Conservation (phyloP, 1,284 basidiomycete species). For the Trichosporon sp. region DNA sequence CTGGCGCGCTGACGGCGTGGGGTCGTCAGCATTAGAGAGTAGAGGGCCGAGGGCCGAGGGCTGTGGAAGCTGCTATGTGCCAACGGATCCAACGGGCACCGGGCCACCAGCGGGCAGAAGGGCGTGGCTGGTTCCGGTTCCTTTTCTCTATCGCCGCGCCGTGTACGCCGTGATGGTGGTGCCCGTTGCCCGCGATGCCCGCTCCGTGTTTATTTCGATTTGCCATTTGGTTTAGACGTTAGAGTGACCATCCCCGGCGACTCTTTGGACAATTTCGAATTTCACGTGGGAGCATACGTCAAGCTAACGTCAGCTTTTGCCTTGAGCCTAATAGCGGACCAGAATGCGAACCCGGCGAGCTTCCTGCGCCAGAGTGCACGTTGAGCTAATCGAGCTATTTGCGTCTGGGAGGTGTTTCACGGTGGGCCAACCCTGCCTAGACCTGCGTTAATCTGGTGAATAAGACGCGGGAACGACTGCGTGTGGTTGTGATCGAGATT, state of each 20-base stretch:
- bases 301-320: not conserved
- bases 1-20: too few relatives aligned
- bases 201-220: not conserved
- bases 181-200: not conserved
- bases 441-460: not conserved
- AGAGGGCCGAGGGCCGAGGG: not conserved
- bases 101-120: not conserved
- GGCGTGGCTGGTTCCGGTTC: not conserved
- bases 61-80: too few relatives aligned
- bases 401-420: not conserved
- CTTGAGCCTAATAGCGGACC: not conserved
- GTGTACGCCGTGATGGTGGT: not conserved
- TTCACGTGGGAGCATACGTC: not conserved
- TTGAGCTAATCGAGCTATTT: constrained; percentile 2
- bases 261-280: not conserved
- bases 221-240: not conserved
- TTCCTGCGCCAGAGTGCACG: not conserved
- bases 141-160: not conserved
- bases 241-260: not conserved
- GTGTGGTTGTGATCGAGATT: not conserved
- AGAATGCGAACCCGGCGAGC: not conserved
- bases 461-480: not conserved
- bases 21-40: too few relatives aligned
- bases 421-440: not conserved
- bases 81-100: not conserved